Percentiles rank a stretch among this genome's conserved stretches.
Evolutionary conservation across 2,329 filamentous ascomycete genomes (phyloP).

Genomic region (Exophiala sp.): DNA sequence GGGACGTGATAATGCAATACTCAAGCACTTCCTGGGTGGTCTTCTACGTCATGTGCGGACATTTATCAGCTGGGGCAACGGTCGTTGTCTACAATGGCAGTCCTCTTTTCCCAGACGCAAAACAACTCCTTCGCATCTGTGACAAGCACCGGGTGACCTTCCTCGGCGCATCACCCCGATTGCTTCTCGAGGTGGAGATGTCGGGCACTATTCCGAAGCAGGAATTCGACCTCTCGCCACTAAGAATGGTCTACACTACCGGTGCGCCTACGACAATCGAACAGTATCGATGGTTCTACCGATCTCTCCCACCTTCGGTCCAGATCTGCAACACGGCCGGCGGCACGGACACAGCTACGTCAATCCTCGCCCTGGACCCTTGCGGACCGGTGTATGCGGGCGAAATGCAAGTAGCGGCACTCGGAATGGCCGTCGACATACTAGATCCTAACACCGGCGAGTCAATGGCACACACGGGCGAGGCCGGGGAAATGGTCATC

Average conservation of each 20-base stretch:
- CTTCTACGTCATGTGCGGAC: slow-evolving; percentile 45
- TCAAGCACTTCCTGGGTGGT: slow-evolving; percentile 47
- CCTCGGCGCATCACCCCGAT: slow-evolving; percentile 45
- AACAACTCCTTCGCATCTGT: slow-evolving; percentile 36
- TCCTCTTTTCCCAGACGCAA: slow-evolving; percentile 40
- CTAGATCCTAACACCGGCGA: slow-evolving; percentile 37
- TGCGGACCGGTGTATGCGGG: slow-evolving; percentile 43
- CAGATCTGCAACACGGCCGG: slow-evolving; percentile 45
- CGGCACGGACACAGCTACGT: slow-evolving; percentile 48
- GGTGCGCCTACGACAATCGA: slow-evolving; percentile 43
- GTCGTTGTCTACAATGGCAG: slow-evolving; percentile 46
- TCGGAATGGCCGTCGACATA: slow-evolving; percentile 49
- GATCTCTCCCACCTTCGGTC: slow-evolving; percentile 35
- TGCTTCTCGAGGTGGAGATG: slow-evolving; percentile 44
- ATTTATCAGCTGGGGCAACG: slow-evolving; percentile 41
- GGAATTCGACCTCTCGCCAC: slow-evolving; percentile 37
- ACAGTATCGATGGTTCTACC: slow-evolving; percentile 47
- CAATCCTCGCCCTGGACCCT: slow-evolving; percentile 43
- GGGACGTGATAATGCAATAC: slow-evolving; percentile 46
- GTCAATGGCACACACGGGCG: slow-evolving; percentile 28
- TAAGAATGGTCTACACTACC: slow-evolving; percentile 45
- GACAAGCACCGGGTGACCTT: slow-evolving; percentile 39
- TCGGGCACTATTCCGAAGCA: slow-evolving; percentile 11
- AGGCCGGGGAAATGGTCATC: slow-evolving; percentile 47
- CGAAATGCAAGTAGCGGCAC: slow-evolving; percentile 45